Evolutionary conservation across 192 early-diverging fungal genomes (phyloP).

Genomic region (Allomyces macrogynus): DNA sequence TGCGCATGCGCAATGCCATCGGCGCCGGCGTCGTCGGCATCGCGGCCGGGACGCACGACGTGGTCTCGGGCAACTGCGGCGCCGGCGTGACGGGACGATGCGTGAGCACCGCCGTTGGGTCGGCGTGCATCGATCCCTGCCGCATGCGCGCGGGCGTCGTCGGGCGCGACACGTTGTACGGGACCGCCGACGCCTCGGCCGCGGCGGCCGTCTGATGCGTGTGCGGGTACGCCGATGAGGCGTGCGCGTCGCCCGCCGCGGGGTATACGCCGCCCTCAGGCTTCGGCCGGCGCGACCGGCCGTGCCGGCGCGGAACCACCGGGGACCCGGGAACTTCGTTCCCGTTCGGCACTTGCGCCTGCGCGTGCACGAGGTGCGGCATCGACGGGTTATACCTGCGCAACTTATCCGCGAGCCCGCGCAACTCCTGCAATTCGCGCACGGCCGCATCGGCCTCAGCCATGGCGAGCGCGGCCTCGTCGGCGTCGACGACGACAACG

Average conservation of each 20-base stretch:
- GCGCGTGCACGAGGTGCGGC: not conserved
- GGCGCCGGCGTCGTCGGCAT: not conserved
- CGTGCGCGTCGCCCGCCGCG: not conserved
- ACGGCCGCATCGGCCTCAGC: not conserved
- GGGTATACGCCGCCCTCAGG: not conserved
- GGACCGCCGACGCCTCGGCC: not conserved
- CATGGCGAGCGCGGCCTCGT: not conserved
- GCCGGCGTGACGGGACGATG: not conserved
- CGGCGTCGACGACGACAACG: not conserved
- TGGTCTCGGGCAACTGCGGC: not conserved
- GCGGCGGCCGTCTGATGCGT: not conserved
- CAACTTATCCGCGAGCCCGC: not conserved
- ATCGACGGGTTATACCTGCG: not conserved
- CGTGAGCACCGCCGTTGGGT: not conserved
- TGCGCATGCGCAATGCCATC: not conserved
- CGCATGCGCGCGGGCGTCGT: not conserved
- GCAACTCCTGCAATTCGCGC: not conserved
- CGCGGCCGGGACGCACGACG: not conserved
- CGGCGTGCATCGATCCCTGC: not conserved
- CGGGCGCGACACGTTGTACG: not conserved
- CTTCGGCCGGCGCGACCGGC: not conserved
- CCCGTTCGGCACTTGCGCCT: not conserved
- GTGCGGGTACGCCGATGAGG: too few relatives aligned
- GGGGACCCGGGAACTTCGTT: not conserved
- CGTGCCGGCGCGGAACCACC: not conserved